Conservation (phyloP, 2,329 filamentous ascomycete species). For the Trichoderma breve region DNA sequence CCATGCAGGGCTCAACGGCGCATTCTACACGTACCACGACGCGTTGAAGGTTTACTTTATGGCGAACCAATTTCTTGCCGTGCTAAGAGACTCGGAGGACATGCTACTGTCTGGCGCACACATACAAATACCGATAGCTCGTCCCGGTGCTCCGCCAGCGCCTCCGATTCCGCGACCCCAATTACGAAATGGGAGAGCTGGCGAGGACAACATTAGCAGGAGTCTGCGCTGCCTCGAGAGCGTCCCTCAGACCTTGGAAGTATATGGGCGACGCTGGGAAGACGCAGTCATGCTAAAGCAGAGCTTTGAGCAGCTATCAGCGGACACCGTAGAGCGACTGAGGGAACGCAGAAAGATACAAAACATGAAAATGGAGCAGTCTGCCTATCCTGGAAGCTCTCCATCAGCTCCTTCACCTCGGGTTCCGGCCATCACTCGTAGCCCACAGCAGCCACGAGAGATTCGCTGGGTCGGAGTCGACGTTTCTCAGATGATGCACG, state of each 20-base stretch:
- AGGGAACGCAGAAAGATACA: slow-evolving; percentile 38
- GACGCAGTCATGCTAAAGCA: slow-evolving; percentile 53
- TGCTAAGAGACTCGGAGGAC: slow-evolving; percentile 57
- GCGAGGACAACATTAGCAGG: slow-evolving; percentile 52
- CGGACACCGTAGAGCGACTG: slow-evolving; percentile 44
- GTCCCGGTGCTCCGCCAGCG: slow-evolving; percentile 47
- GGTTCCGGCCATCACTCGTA: slow-evolving; percentile 7
- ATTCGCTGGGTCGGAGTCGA: slow-evolving; percentile 25
- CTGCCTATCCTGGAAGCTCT: slow-evolving; percentile 23
- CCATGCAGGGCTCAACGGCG: slow-evolving; percentile 55
- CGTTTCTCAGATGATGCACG: slow-evolving; percentile 26
- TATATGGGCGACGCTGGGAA: slow-evolving; percentile 60
- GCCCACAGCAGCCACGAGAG: slow-evolving; percentile 21
- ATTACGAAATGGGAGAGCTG: slow-evolving; percentile 34
- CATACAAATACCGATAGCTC: slow-evolving; percentile 45
- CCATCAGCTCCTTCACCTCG: background rate
- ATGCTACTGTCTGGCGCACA: slow-evolving; percentile 52
- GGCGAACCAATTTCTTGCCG: slow-evolving; percentile 61
- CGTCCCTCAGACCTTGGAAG: slow-evolving; percentile 52
- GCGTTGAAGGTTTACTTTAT: slow-evolving; percentile 80
- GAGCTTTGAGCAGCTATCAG: slow-evolving; percentile 52
- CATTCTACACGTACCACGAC: slow-evolving; percentile 83
- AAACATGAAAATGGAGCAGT: slow-evolving; percentile 33
- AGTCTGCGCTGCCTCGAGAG: slow-evolving; percentile 55
- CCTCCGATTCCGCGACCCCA: slow-evolving; percentile 53